Base-by-base conservation (phyloP, 495 filamentous ascomycete genomes). In the Sporormia fimetaria region DNA sequence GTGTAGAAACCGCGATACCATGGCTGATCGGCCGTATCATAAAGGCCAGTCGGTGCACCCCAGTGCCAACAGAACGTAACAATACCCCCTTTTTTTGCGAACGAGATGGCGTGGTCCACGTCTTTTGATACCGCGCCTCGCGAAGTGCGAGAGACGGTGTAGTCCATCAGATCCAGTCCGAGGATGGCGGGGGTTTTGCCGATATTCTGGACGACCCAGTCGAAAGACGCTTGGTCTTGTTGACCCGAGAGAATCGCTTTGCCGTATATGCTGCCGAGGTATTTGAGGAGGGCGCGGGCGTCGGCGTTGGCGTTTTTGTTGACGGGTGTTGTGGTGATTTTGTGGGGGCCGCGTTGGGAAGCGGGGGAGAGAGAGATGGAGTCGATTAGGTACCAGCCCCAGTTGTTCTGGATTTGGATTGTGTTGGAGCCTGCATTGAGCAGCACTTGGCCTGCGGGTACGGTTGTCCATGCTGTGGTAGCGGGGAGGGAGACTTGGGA, bases 1-100 rank as follows among this genome's bases (percentile, higher is more conserved):
- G 64, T 68, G 33, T 70, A 69, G 53, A 69, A 68, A 8, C 65
- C 67, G 9, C 47, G 47, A 61, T 60, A 70, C 67, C 67, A 69
- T n/a, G 46, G 51, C 10, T 66, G 53, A 18, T 60, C 63, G 3
- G 29, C 47, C 4, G 62, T 67, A 45, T 69, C 63, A 41, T 52
- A 57, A 17, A 59, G 56, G 14, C 56, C 51, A 4, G 55, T 41
- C 3, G 62, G 62, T 0, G 59, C 58, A 28, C 61, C 62, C 64
- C 64, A 67, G 50, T 68, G 67, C 67, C 67, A 70, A 6, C 58
- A 50, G 8, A 68, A 57, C 0, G 66, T 60, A 6, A 69, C 54
- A 34, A 70, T 66, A 12, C 67, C 67, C 36, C 64, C 64, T 4
- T 54, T 49, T 6, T 52, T 42, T 25, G 57, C 56, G 40, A 63